Evolutionary conservation across 768 basidiomycete genomes (phyloP).

Genomic region (Leucocoprinus leucothites): DNA sequence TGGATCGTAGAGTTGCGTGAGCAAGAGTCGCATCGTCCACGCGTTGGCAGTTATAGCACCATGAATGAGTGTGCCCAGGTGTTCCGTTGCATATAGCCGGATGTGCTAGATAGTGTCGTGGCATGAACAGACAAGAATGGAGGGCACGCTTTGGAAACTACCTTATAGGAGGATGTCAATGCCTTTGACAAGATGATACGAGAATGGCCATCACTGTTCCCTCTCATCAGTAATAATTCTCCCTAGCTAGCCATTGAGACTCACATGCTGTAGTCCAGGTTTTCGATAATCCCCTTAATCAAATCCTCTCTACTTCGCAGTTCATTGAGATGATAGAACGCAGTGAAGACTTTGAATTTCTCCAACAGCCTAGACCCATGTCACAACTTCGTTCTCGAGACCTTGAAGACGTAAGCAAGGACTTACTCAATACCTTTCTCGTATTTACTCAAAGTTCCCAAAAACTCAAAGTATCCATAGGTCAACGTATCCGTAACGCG

Average conservation of each 20-base stretch:
- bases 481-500: slow-evolving; percentile 81
- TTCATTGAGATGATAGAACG: slow-evolving; percentile 94
- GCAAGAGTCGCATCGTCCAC: slow-evolving; percentile 87
- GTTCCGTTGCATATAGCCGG: slow-evolving; percentile 83
- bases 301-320: slow-evolving; percentile 89
- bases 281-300: slow-evolving; percentile 87
- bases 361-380: slow-evolving; percentile 71
- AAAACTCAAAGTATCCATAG: slow-evolving; percentile 93
- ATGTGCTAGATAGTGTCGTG: slow-evolving; percentile 57
- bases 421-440: slow-evolving; percentile 86
- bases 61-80: slow-evolving; percentile 80
- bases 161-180: slow-evolving; percentile 89
- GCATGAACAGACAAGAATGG: neutral
- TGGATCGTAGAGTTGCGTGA: slow-evolving; percentile 96
- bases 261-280: slow-evolving; percentile 87
- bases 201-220: slow-evolving; percentile 83
- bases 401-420: neutral
- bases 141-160: slow-evolving; percentile 24
- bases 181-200: slow-evolving; percentile 93
- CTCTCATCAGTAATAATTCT: slow-evolving; percentile 10
- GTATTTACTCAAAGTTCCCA: slow-evolving; percentile 86
- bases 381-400: neutral
- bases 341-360: slow-evolving; percentile 90
- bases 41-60: slow-evolving; percentile 61
- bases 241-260: slow-evolving; percentile 23